phyloP scores from a whole-genome alignment of 257 asterid genomes.

The Eustoma russellianum region DNA sequence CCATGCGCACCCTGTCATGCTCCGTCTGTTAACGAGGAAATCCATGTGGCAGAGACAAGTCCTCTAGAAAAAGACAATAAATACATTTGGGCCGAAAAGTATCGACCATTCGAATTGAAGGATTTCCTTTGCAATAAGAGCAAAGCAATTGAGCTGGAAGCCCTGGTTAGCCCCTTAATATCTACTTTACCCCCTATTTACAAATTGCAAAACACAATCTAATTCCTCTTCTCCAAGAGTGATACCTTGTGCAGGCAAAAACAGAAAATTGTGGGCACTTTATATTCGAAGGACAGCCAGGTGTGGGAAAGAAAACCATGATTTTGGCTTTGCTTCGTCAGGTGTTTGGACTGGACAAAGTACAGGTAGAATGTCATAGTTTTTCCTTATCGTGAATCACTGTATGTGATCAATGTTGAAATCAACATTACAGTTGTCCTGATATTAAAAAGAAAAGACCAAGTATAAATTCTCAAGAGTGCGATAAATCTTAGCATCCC shows the following conservation, averaged over 20 bases:
- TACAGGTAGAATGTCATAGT: conserved; percentile 32
- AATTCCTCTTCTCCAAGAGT: background rate
- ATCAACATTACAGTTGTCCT: no score
- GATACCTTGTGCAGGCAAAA: conserved; percentile 14
- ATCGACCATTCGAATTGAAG: conserved; percentile 44
- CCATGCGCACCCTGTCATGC: background rate
- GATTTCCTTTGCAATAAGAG: conserved; percentile 57
- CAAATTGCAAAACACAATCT: background rate
- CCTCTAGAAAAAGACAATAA: conserved; percentile 15
- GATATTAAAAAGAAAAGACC: no score
- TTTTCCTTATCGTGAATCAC: no score
- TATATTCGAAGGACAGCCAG: conserved; percentile 74
- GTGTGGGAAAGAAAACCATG: conserved; percentile 90
- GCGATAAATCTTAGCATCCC: no score
- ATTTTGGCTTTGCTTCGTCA: conserved; percentile 64
- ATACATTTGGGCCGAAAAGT: conserved; percentile 51
- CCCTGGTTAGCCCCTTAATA: conserved; percentile 15
- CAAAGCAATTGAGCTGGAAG: conserved; percentile 43
- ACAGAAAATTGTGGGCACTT: conserved; percentile 33
- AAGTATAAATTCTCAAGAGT: no score
- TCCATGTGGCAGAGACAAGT: conserved; percentile 10
- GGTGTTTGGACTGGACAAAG: conserved; percentile 41
- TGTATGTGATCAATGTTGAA: no score
- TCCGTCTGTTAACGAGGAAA: background rate
- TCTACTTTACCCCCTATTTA: background rate